Base-by-base conservation (phyloP, 345 rosid genomes). In the Eucalyptus polybractea region DNA sequence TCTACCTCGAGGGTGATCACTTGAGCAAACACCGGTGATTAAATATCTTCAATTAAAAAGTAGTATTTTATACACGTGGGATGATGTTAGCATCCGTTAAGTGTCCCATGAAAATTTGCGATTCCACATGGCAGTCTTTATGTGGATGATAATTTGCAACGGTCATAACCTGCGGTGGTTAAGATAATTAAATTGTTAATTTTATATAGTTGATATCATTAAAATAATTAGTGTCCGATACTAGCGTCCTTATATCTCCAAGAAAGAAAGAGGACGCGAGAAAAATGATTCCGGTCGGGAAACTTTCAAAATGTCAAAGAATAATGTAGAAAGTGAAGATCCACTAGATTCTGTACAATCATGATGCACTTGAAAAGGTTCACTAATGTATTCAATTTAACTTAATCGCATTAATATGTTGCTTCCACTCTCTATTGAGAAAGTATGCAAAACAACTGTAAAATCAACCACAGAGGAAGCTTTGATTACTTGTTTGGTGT, bases 1-100 rank as follows among this genome's bases (percentile, higher is more conserved):
- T 0, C 9, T 53, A 0, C 0, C 2, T 53, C 1, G 8, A 17
- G 5, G 25, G 24, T 21, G 10, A 53, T 21, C 5, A 53, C 5
- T 53, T 7, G 10, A 21, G 25, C 5, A 21, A 53, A 53, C 1
- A 8, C 25, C 2, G 1, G 10, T 8, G 58, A 0, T 53, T 53
- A 8, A 53, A 21, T 53, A 21, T 53, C 29, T 56, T 56, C 13
- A 56, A 56, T 65, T 13, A 65, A 65, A n/a, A 62, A 13, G 2
- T n/a, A n/a, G 2, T 29, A 65, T n/a, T 65, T 65, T 65, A 62
- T 69, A 69, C 24, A 33, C 3, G 13, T 31, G 44, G 37, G 24
- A 33, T 16, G 42, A 69, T 69, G 42, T 17, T 8, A 33, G 13
- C 42, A 69, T 33, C 12, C 24, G 6, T 69, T 69, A 17, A 69